These are phyloP conservation scores for Tetrapisispora fleetii DNA, from an alignment of 805 yeast species.

Conservation along the genomic window DNA sequence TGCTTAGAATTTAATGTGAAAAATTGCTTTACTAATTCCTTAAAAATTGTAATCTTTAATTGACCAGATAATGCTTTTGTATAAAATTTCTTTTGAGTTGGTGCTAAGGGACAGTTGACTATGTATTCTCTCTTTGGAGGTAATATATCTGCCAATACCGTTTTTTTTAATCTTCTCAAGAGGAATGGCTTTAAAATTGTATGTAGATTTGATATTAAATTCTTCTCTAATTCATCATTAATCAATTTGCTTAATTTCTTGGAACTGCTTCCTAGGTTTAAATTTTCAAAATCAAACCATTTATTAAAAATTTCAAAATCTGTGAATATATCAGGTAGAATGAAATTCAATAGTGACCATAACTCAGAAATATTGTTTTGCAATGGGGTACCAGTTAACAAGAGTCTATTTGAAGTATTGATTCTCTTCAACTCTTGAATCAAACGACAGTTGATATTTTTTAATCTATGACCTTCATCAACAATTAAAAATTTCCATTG, in stretches of 20 bases:
- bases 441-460: conserved; percentile 70
- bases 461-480: conserved; percentile 92
- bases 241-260: conserved; percentile 35
- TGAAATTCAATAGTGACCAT: conserved; percentile 86
- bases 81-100: conserved; percentile 56
- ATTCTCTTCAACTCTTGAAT: conserved; percentile 62
- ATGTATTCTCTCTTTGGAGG: conserved; percentile 90
- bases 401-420: conserved; percentile 56
- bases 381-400: conserved; percentile 92
- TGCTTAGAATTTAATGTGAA: conserved; percentile 33
- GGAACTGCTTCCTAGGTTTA: conserved; percentile 32
- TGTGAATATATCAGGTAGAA: conserved; percentile 85
- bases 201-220: conserved; percentile 68
- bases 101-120: conserved; percentile 59
- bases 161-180: conserved; percentile 68
- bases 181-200: conserved; percentile 83
- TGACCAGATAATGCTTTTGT: conserved; percentile 37
- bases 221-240: conserved; percentile 46
- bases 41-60: conserved; percentile 37
- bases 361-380: conserved; percentile 85
- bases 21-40: conserved; percentile 43
- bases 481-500: conserved; percentile 81
- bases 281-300: conserved; percentile 81
- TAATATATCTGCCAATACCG: conserved; percentile 51
- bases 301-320: conserved; percentile 83